Conservation (phyloP, 2,329 filamentous ascomycete species). For the Botrytis aclada region DNA sequence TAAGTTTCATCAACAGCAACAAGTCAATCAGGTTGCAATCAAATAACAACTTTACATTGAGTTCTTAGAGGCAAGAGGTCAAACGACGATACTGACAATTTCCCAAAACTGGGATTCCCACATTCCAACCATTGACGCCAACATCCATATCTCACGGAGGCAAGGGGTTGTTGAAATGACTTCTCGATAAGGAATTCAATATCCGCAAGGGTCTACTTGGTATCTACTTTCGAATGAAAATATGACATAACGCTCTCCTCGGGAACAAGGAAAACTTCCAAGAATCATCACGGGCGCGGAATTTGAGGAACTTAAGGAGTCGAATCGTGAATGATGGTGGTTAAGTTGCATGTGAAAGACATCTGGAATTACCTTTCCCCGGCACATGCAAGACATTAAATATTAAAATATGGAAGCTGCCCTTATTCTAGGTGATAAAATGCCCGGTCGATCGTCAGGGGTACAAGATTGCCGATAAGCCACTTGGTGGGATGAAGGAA, state of each 20-base stretch:
- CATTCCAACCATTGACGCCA: neutral
- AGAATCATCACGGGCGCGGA: neutral
- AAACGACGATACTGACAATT: neutral
- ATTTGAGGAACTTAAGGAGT: neutral
- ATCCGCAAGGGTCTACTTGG: neutral
- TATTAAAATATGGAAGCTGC: slow-evolving; percentile 6
- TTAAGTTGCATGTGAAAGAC: slow-evolving; percentile 1
- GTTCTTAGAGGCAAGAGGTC: neutral
- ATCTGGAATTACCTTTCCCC: slow-evolving; percentile 15
- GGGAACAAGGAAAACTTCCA: neutral
- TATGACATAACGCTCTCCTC: neutral
- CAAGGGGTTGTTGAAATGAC: neutral
- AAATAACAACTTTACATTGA: neutral
- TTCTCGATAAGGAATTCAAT: slow-evolving; percentile 3
- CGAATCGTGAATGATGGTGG: neutral
- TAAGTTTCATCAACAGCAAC: neutral
- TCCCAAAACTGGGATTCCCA: neutral
- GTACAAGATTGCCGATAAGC: slow-evolving; percentile 15
- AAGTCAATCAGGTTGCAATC: neutral
- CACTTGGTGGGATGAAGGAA: slow-evolving; percentile 11
- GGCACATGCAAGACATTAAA: slow-evolving; percentile 3
- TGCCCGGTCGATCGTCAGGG: slow-evolving; percentile 13
- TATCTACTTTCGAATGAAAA: neutral
- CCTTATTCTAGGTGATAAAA: neutral
- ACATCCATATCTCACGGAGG: neutral